These are phyloP conservation scores for Begonia fuchsioides DNA, from an alignment of 306 rosid species.

Conservation along the genomic window DNA sequence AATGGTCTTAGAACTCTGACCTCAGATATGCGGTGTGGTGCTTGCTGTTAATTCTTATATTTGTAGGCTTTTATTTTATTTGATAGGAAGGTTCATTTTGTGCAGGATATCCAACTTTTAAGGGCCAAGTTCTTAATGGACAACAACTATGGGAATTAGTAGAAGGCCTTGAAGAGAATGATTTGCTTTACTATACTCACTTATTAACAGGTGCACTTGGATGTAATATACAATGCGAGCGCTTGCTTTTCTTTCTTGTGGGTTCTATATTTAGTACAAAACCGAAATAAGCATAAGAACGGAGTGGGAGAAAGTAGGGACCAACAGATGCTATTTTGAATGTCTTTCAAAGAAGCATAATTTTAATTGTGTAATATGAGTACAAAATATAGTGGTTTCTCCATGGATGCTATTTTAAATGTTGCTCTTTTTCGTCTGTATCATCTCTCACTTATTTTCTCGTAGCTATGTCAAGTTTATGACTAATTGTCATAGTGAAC, in stretches of 20 bases:
- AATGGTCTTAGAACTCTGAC: slow-evolving; percentile 28
- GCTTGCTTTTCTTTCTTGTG: too few species aligned
- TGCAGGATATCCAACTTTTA: slow-evolving; percentile 81
- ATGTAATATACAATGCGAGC: too few species aligned
- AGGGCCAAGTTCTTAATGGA: slow-evolving; percentile 84
- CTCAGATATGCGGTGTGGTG: slow-evolving; percentile 34
- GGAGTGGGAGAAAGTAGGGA: too few species aligned
- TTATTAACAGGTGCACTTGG: slow-evolving; percentile 45
- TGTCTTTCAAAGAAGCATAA: too few species aligned
- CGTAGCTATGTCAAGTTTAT: slow-evolving; percentile 1
- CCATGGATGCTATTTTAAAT: too few species aligned
- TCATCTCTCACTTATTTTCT: not conserved
- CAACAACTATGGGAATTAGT: slow-evolving; percentile 54
- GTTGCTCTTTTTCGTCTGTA: not conserved
- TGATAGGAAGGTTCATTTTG: slow-evolving; percentile 9
- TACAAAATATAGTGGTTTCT: too few species aligned
- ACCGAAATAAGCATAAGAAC: too few species aligned
- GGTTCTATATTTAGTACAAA: too few species aligned
- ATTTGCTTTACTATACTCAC: slow-evolving; percentile 69
- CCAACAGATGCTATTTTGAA: too few species aligned
- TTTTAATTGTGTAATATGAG: too few species aligned
- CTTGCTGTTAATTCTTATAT: slow-evolving; percentile 16
- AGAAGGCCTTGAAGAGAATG: slow-evolving; percentile 67
- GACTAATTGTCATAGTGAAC: slow-evolving; percentile 11
- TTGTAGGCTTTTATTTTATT: slow-evolving; percentile 15